phyloP scores from a whole-genome alignment of 768 basidiomycete species.

The Collybiopsis luxurians region DNA sequence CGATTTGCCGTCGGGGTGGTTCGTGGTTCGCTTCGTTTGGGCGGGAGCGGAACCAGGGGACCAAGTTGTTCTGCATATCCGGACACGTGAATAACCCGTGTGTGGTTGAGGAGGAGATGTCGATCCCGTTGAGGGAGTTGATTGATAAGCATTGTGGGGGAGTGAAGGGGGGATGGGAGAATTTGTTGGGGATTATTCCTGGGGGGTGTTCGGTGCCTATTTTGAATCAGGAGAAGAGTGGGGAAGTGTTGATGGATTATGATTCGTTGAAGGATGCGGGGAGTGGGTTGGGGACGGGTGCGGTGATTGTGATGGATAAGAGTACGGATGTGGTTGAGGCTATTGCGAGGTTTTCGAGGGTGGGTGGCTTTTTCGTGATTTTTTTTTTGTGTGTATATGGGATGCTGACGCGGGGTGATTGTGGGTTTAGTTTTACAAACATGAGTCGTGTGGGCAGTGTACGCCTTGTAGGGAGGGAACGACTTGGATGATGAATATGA shows the following conservation, averaged over 20 bases:
- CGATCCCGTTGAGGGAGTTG: conserved; percentile 90
- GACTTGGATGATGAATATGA: conserved; percentile 99
- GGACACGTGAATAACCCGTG: conserved; percentile 99
- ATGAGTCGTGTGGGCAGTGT: conserved; percentile 97
- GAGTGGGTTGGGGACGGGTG: conserved; percentile 96
- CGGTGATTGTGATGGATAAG: conserved; percentile 99
- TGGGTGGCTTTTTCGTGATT: conserved; percentile 17
- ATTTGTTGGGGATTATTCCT: conserved; percentile 93
- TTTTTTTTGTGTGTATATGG: neutral
- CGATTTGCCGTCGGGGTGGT: conserved; percentile 87
- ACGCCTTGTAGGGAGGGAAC: conserved; percentile 94
- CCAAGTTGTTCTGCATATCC: conserved; percentile 95
- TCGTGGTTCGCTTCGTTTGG: conserved; percentile 94
- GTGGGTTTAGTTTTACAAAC: conserved; percentile 94
- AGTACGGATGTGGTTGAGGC: conserved; percentile 92
- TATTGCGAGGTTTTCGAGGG: conserved; percentile 90
- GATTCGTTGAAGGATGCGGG: conserved; percentile 96
- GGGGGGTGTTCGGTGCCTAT: conserved; percentile 95
- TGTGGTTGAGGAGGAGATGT: conserved; percentile 99
- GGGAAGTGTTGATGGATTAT: conserved; percentile 97
- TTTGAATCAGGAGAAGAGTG: conserved; percentile 77
- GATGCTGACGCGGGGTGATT: no score
- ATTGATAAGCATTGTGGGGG: conserved; percentile 98
- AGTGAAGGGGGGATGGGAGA: conserved; percentile 93
- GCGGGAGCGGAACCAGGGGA: conserved; percentile 88